phyloP scores from a whole-genome alignment of 306 rosid species.

The Senna siamea region DNA sequence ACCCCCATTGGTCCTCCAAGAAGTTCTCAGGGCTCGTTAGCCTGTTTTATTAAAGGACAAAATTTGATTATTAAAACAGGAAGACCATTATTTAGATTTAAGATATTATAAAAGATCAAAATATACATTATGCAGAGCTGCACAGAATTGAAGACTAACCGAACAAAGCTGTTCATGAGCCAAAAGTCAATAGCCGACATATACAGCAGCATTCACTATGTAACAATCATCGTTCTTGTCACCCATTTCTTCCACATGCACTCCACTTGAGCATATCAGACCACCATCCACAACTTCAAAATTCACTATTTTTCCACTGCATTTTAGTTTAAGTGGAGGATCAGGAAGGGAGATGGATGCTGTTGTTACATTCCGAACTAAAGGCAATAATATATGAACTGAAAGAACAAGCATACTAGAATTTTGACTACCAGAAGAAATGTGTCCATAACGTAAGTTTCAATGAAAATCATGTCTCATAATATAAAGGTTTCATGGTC shows the following conservation, averaged over 20 bases:
- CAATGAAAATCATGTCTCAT: not conserved
- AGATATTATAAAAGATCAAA: too few species aligned
- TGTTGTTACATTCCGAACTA: constrained; percentile 30
- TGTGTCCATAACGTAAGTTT: not conserved
- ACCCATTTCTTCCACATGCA: constrained; percentile 94
- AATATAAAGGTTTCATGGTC: constrained; percentile 16
- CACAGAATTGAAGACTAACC: constrained; percentile 15
- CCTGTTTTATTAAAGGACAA: not conserved
- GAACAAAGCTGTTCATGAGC: constrained; percentile 33
- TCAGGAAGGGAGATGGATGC: not conserved
- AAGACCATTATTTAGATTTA: not conserved
- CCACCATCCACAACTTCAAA: constrained; percentile 96
- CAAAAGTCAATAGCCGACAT: constrained; percentile 73
- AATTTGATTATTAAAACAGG: not conserved
- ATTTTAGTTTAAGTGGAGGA: constrained; percentile 3
- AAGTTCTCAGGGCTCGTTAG: not conserved
- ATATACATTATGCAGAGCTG: not conserved
- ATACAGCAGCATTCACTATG: constrained; percentile 96
- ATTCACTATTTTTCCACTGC: constrained; percentile 85
- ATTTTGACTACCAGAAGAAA: constrained; percentile 3
- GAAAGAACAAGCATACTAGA: not conserved
- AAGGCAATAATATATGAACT: constrained; percentile 14
- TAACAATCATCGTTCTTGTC: constrained; percentile 95
- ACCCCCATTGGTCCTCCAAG: not conserved
- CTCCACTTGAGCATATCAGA: constrained; percentile 94